Percentiles rank a stretch among this genome's conserved stretches.
These are phyloP conservation scores for Hebeloma cylindrosporum DNA, from an alignment of 768 basidiomycete genomes.

Conservation along the genomic window DNA sequence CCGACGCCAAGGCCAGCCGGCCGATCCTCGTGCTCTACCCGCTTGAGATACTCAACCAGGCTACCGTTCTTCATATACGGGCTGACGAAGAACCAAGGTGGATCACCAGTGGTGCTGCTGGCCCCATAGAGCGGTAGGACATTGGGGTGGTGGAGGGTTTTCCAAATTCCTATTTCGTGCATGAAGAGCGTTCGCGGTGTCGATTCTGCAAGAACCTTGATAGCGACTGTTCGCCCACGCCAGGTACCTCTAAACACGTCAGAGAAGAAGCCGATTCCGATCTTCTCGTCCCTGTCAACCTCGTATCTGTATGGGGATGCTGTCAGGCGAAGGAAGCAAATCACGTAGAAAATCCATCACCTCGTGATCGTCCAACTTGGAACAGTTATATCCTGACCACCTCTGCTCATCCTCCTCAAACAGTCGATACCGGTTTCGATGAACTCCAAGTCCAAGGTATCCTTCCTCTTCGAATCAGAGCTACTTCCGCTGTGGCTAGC, in stretches of 20 bases:
- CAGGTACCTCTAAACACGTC: conserved; percentile 78
- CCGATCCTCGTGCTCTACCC: conserved; percentile 26
- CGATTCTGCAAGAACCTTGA: conserved; percentile 68
- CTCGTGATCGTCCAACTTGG: conserved; percentile 80
- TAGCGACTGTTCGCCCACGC: conserved; percentile 62
- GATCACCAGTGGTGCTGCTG: conserved; percentile 64
- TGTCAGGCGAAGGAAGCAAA: conserved; percentile 7
- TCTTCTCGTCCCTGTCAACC: conserved; percentile 65
- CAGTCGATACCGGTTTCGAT: conserved; percentile 74
- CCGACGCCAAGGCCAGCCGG: conserved; percentile 23
- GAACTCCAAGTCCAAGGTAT: conserved; percentile 68
- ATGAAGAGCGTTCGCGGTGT: conserved; percentile 66
- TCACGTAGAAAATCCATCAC: conserved; percentile 28
- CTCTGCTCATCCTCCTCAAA: conserved; percentile 57
- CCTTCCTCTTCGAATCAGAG: conserved; percentile 25
- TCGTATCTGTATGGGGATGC: conserved; percentile 51
- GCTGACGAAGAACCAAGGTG: conserved; percentile 80
- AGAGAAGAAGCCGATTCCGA: conserved; percentile 76
- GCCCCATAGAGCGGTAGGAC: conserved; percentile 78
- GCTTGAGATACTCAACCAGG: conserved; percentile 57
- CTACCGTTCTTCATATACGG: conserved; percentile 69
- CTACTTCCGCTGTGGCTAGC: conserved; percentile 16
- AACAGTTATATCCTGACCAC: conserved; percentile 37
- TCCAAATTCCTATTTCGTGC: conserved; percentile 73
- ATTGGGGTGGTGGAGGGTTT: conserved; percentile 62